Evolutionary conservation across 306 rosid species (phyloP).

Genomic region (Prunus campanulata): DNA sequence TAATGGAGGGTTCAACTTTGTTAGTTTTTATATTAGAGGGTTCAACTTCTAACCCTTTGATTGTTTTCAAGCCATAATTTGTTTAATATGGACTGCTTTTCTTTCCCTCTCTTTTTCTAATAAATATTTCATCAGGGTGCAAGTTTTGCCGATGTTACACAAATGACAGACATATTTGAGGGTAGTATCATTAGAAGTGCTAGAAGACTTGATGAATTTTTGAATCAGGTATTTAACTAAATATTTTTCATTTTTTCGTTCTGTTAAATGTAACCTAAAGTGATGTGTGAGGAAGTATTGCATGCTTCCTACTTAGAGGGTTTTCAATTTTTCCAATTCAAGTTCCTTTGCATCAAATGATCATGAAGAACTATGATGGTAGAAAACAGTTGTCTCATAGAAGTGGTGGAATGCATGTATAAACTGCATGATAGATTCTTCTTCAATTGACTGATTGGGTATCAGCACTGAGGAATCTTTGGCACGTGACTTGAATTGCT

Average conservation of each 20-base stretch:
- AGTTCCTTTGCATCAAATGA: not conserved
- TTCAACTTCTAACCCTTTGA: not conserved
- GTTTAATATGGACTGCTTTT: not conserved
- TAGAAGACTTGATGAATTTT: conserved; percentile 95
- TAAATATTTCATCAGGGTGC: conserved; percentile 56
- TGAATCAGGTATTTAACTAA: conserved; percentile 65
- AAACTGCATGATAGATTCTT: not conserved
- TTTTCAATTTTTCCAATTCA: not conserved
- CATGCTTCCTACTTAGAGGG: not conserved
- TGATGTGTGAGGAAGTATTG: not conserved
- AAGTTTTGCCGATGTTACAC: conserved; percentile 79
- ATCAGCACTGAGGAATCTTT: too few species aligned
- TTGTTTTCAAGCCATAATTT: not conserved
- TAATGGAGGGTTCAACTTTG: not conserved
- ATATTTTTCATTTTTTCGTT: not conserved
- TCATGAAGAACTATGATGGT: not conserved
- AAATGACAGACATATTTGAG: conserved; percentile 96
- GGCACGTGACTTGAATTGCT: too few species aligned
- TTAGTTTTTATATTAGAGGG: not conserved
- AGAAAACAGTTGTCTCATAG: not conserved
- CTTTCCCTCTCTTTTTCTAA: not conserved
- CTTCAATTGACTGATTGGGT: too few species aligned
- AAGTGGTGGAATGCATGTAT: not conserved
- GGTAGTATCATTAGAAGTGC: conserved; percentile 96
- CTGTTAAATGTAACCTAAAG: not conserved